Percentiles rank a stretch among this genome's conserved stretches.
These are phyloP conservation scores for Silene latifolia DNA, from an alignment of 148 eudicot genomes.

Conservation along the genomic window DNA sequence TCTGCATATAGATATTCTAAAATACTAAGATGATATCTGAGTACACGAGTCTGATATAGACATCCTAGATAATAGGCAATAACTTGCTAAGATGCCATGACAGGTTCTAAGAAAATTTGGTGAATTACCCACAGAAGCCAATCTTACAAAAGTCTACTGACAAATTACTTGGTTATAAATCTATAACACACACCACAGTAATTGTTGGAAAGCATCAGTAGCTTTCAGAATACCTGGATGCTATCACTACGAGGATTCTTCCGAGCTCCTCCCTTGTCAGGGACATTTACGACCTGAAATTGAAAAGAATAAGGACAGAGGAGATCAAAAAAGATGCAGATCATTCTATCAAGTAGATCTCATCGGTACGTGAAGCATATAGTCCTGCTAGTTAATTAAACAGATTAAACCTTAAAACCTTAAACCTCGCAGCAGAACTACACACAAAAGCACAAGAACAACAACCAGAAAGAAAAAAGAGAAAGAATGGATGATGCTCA, in stretches of 20 bases:
- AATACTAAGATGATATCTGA: neutral
- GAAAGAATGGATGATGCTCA: neutral
- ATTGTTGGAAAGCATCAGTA: neutral
- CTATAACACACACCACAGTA: neutral
- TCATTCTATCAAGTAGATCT: neutral
- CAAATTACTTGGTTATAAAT: neutral
- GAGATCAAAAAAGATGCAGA: constrained; percentile 3
- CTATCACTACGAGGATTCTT: constrained; percentile 99
- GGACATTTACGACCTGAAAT: constrained; percentile 79
- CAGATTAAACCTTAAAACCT: constrained; percentile 7
- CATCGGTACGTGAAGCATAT: constrained; percentile 1
- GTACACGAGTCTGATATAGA: neutral
- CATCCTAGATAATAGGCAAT: neutral
- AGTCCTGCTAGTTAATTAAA: neutral
- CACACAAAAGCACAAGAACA: neutral
- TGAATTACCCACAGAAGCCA: too few species aligned
- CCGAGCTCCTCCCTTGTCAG: constrained; percentile 94
- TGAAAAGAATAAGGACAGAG: constrained; percentile 5
- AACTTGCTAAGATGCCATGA: neutral
- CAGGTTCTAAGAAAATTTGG: neutral
- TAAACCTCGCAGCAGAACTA: neutral
- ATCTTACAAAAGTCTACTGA: neutral
- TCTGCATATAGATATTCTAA: neutral
- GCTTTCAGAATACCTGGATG: constrained; percentile 61
- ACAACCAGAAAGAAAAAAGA: neutral